Evolutionary conservation across 257 asterid genomes (phyloP), one percentile per base, ranked within the genome.

Genomic region (Nemophila menziesii): DNA sequence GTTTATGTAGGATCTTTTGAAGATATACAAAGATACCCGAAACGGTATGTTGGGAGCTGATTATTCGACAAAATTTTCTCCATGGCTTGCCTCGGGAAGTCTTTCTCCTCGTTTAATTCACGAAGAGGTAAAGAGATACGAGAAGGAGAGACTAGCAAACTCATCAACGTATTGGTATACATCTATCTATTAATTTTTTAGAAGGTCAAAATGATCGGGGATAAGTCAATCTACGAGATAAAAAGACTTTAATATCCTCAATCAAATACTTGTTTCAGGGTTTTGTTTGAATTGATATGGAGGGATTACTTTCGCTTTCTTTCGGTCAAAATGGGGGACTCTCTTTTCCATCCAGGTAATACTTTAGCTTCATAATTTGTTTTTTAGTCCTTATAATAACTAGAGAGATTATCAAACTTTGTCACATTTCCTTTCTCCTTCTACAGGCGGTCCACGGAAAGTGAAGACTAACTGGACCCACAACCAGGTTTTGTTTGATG

Each of bases 21-120:
- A 62, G 68, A 63, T 68, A 5, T 89, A 89, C 50, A 89, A 89
- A 72, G 84, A 78, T 44, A 80, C 95, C 40, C 75, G 98, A 54
- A 84, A 89, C 57, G 98, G 95, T 36, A 76, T 89, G 98, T 46
- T 84, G 33, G 98, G 98, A 34, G 73, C 92, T 51, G 92, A 78
- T 60, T 89, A 84, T 71, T 89, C 98, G 2, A 80, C 98, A 19
- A 89, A 89, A 50, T 74, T 89, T 57, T 89, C 98, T 41, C 82
- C 92, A 27, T 89, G 98, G 98, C 93, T 89, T 44, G 98, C 95
- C 44, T 65, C 81, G 18, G 98, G 98, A 54, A 65, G 86, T 74
- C 75, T 89, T 47, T 89, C 98, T 16, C 93, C 98, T 27, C 92
- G 93, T 51, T 68, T 78, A 43, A 74, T 89, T 44, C 65, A 71